phyloP scores from a whole-genome alignment of 2,329 filamentous ascomycete species.

The Magnaporthales sp. region DNA sequence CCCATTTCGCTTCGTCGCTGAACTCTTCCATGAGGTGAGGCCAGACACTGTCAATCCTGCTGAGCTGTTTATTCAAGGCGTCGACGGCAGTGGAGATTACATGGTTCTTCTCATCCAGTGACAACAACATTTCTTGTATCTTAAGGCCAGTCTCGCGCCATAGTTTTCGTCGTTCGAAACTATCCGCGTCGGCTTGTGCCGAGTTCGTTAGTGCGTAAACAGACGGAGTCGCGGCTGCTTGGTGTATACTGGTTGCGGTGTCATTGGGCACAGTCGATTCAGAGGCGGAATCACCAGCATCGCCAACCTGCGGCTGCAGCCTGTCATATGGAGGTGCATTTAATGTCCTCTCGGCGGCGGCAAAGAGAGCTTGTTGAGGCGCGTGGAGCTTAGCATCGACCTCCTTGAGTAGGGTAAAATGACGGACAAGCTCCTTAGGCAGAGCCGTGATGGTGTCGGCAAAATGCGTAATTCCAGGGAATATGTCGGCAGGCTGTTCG shows the following conservation, averaged over 20 bases:
- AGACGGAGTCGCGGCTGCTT: conserved; percentile 13
- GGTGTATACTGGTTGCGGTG: conserved; percentile 36
- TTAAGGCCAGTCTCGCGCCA: conserved; percentile 72
- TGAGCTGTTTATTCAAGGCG: conserved; percentile 74
- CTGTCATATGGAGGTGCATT: neutral
- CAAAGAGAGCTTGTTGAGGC: conserved; percentile 72
- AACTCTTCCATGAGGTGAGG: conserved; percentile 82
- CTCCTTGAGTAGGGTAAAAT: conserved; percentile 93
- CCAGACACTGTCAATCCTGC: conserved; percentile 79
- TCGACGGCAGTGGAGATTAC: conserved; percentile 90
- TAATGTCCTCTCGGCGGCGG: conserved; percentile 19
- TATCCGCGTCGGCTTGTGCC: conserved; percentile 43
- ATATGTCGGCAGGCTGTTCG: conserved; percentile 57
- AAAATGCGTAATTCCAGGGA: conserved; percentile 64
- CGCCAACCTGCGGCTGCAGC: neutral
- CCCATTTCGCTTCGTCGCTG: conserved; percentile 88
- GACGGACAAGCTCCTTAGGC: conserved; percentile 88
- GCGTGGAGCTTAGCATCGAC: conserved; percentile 94
- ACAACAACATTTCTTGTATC: conserved; percentile 77
- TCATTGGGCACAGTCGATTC: conserved; percentile 19
- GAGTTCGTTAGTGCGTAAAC: conserved; percentile 17
- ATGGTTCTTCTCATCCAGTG: conserved; percentile 95
- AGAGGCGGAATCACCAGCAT: conserved; percentile 24
- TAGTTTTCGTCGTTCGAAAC: conserved; percentile 59
- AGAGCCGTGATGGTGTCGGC: conserved; percentile 87